A percentile compares a stretch with the other conserved stretches of the same genome.
phyloP scores from a whole-genome alignment of 2,329 filamentous ascomycete genomes.

The Exophiala bonariae region DNA sequence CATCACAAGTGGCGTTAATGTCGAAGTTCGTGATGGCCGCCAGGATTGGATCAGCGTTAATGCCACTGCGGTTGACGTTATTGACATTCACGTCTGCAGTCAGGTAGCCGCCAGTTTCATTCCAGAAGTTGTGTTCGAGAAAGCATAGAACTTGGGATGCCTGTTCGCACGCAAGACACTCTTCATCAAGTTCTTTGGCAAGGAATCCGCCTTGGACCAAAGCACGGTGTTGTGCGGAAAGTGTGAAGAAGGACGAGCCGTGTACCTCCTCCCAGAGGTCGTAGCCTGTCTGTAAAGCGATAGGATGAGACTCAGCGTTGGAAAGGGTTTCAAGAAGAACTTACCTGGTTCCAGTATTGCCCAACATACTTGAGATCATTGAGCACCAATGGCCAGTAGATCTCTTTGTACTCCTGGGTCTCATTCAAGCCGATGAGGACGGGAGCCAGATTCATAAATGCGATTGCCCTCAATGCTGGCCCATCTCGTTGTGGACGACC shows the following conservation, averaged over 20 bases:
- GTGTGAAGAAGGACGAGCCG: constrained; percentile 76
- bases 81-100: constrained; percentile 67
- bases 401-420: constrained; percentile 49
- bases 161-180: constrained; percentile 62
- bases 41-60: constrained; percentile 71
- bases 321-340: constrained; percentile 48
- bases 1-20: constrained; percentile 62
- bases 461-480: constrained; percentile 35
- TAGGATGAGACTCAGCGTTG: too few species aligned
- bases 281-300: constrained; percentile 3
- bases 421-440: constrained; percentile 23
- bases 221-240: constrained; percentile 66
- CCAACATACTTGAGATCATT: constrained; percentile 75
- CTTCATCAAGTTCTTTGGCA: constrained; percentile 62
- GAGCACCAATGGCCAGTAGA: constrained; percentile 70
- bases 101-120: constrained; percentile 57
- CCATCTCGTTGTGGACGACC: constrained; percentile 62
- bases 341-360: constrained; percentile 65
- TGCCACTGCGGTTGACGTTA: constrained; percentile 62
- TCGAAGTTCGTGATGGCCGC: constrained; percentile 70
- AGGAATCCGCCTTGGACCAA: constrained; percentile 60
- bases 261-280: constrained; percentile 55
- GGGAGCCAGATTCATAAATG: constrained; percentile 31
- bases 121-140: constrained; percentile 69
- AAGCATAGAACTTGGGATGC: constrained; percentile 73